Evolutionary conservation across 805 yeast species (phyloP).

Genomic region (Candida quercuum): DNA sequence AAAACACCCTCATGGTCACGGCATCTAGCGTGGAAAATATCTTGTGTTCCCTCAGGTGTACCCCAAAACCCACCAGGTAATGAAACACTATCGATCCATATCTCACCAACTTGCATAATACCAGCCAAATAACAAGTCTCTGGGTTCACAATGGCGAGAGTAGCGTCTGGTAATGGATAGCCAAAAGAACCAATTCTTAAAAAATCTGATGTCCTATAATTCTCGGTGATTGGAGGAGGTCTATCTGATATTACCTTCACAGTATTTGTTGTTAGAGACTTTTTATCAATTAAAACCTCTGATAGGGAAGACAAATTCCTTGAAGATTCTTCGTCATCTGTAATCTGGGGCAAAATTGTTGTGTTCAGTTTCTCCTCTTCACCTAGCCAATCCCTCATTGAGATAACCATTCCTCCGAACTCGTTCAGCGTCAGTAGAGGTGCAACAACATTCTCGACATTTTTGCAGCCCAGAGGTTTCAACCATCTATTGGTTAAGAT

Average conservation of each 20-base stretch:
- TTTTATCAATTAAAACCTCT: slow-evolving; percentile 67
- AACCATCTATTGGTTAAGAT: slow-evolving; percentile 87
- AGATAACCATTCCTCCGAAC: slow-evolving; percentile 93
- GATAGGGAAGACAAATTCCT: slow-evolving; percentile 34
- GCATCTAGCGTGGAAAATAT: slow-evolving; percentile 78
- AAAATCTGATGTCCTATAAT: slow-evolving; percentile 35
- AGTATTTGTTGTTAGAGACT: slow-evolving; percentile 64
- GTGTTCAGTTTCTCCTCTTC: slow-evolving; percentile 59
- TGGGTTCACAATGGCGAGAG: slow-evolving; percentile 90
- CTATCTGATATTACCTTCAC: slow-evolving; percentile 60
- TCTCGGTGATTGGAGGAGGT: slow-evolving; percentile 46
- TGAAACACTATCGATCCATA: slow-evolving; percentile 95
- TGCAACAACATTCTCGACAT: slow-evolving; percentile 70
- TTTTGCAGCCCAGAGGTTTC: slow-evolving; percentile 79
- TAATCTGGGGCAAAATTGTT: slow-evolving; percentile 31
- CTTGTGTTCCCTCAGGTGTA: slow-evolving; percentile 57
- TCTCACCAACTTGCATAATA: slow-evolving; percentile 84
- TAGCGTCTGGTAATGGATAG: slow-evolving; percentile 89
- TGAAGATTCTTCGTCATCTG: slow-evolving; percentile 31
- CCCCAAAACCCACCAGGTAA: slow-evolving; percentile 89
- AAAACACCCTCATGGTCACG: slow-evolving; percentile 63
- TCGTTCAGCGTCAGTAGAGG: slow-evolving; percentile 88
- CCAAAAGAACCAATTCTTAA: slow-evolving; percentile 89
- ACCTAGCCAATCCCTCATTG: slow-evolving; percentile 89
- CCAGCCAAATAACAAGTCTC: slow-evolving; percentile 75